phyloP scores from a whole-genome alignment of 345 rosid genomes.

The Hypericum androsaemum region DNA sequence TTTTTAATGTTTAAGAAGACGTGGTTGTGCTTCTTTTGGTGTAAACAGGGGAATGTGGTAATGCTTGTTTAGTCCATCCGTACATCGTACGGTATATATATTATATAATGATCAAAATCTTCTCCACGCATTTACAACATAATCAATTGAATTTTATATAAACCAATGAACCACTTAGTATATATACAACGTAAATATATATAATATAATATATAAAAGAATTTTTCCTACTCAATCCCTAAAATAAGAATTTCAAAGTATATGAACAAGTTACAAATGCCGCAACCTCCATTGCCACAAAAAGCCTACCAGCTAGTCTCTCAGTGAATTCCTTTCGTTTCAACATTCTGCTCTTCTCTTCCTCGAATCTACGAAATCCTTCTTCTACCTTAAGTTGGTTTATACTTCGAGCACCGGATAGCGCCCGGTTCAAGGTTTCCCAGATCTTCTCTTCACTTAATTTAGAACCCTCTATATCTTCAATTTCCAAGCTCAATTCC shows the following conservation, averaged over 20 bases:
- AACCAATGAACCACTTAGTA: no score
- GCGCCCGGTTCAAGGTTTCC: conserved; percentile 22
- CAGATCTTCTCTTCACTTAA: conserved; percentile 11
- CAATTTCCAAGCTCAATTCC: conserved; percentile 20
- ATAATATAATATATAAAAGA: no score
- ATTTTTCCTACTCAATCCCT: no score
- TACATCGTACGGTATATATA: no score
- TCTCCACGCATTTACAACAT: no score
- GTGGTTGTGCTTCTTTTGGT: no score
- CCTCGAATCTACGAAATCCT: conserved; percentile 11
- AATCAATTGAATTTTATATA: no score
- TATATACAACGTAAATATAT: no score
- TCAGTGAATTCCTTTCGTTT: conserved; percentile 10
- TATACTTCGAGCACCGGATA: conserved; percentile 11
- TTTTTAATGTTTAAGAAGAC: no score
- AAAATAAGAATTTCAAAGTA: neutral
- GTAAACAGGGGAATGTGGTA: no score
- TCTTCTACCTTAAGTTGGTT: conserved; percentile 13
- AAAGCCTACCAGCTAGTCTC: conserved; percentile 14
- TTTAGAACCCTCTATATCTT: conserved; percentile 19
- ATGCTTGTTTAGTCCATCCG: no score
- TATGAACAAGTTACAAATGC: conserved; percentile 4
- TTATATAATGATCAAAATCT: no score
- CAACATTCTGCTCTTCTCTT: conserved; percentile 13
- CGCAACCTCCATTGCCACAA: conserved; percentile 12